These are phyloP conservation scores for Limtongozyma cylindracea DNA, from an alignment of 805 yeast genomes.

Conservation along the genomic window DNA sequence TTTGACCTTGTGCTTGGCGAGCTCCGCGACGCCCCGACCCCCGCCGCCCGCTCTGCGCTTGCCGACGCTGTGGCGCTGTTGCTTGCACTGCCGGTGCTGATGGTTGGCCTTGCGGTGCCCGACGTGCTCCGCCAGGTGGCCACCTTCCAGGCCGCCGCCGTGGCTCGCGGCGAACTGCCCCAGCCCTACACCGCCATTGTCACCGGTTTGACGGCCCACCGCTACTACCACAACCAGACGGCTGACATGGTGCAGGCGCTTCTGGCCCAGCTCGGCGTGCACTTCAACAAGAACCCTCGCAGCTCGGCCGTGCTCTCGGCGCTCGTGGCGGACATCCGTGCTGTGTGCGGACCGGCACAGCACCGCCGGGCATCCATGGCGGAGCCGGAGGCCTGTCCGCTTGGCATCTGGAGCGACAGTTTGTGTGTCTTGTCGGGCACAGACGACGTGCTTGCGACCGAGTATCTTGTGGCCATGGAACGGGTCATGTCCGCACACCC, in stretches of 20 bases:
- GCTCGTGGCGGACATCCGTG: too few species aligned
- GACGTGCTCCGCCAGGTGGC: slow-evolving; percentile 46
- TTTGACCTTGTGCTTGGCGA: slow-evolving; percentile 17
- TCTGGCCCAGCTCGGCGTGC: slow-evolving; percentile 16
- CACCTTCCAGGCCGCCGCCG: slow-evolving; percentile 14
- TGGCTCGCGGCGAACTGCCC: slow-evolving; percentile 6
- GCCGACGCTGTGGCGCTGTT: too few species aligned
- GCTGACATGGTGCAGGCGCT: slow-evolving; percentile 60
- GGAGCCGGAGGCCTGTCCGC: too few species aligned
- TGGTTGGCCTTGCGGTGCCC: slow-evolving; percentile 69
- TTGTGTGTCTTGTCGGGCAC: too few species aligned
- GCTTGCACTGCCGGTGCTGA: slow-evolving; percentile 52
- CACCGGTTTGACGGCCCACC: slow-evolving; percentile 47
- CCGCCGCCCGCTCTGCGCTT: slow-evolving; percentile 15
- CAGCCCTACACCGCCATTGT: slow-evolving; percentile 9
- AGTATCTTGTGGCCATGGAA: too few species aligned
- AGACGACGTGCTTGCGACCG: too few species aligned
- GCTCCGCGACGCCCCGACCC: slow-evolving; percentile 5
- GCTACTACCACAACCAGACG: slow-evolving; percentile 70
- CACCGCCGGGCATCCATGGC: too few species aligned
- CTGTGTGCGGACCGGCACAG: too few species aligned
- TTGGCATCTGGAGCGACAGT: too few species aligned
- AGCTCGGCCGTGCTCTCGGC: too few species aligned
- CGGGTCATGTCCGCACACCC: too few species aligned
- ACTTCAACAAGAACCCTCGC: too few species aligned